Percentiles rank a stretch among this genome's conserved stretches.
Conservation (phyloP, 805 yeast species). For the Metschnikowia lochheadii region DNA sequence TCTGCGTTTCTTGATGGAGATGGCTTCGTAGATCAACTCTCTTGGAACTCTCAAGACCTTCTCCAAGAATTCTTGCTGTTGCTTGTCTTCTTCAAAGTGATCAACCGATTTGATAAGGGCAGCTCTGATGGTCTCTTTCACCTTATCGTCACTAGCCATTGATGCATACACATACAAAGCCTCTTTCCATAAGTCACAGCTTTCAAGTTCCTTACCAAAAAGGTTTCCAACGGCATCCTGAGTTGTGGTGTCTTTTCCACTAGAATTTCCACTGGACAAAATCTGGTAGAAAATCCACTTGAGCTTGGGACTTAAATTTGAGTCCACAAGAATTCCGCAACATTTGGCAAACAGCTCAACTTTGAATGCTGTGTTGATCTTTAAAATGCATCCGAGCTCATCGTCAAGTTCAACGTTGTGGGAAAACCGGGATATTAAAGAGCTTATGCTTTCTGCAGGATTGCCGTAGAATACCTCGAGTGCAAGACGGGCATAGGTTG, state of each 20-base stretch:
- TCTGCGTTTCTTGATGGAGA: constrained; percentile 53
- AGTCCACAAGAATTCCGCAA: constrained; percentile 3
- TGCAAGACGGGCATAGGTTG: constrained; percentile 65
- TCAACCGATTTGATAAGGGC: constrained; percentile 32
- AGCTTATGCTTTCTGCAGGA: constrained; percentile 10
- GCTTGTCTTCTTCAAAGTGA: constrained; percentile 20
- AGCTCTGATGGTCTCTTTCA: constrained; percentile 38
- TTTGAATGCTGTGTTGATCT: constrained; percentile 14
- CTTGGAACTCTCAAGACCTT: constrained; percentile 46
- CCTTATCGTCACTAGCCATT: constrained; percentile 43
- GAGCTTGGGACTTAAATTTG: constrained; percentile 32
- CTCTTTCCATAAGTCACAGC: constrained; percentile 48
- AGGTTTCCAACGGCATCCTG: constrained; percentile 26
- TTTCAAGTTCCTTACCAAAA: constrained; percentile 48
- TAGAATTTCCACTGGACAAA: constrained; percentile 20
- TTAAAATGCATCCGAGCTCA: constrained; percentile 14
- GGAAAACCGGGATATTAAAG: constrained; percentile 3
- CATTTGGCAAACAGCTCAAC: constrained; percentile 8
- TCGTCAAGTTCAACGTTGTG: background rate
- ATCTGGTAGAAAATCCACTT: constrained; percentile 53
- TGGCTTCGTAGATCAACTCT: constrained; percentile 47
- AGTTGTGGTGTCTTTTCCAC: constrained; percentile 3
- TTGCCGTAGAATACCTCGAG: constrained; percentile 63
- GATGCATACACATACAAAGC: constrained; percentile 64
- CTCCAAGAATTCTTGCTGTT: constrained; percentile 35